Percentiles rank a stretch among this genome's conserved stretches.
Conservation (phyloP, 208 protist genomes). For the Crithidia brevicula region DNA sequence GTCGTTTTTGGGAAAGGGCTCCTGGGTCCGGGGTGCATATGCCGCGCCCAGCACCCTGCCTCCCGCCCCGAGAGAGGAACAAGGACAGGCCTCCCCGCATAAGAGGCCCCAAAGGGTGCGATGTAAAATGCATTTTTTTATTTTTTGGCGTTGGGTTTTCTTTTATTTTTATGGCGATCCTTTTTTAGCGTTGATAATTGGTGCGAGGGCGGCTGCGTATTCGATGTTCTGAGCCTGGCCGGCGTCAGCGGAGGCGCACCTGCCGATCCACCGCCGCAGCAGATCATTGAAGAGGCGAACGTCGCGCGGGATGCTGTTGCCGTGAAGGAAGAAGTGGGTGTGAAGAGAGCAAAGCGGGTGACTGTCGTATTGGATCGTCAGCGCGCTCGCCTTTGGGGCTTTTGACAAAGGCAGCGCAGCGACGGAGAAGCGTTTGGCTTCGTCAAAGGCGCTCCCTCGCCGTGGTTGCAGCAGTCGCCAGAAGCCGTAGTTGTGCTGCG, state of each 20-base stretch:
- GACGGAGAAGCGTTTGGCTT: slow-evolving; percentile 67
- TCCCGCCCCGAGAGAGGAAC: too few species aligned
- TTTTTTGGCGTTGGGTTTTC: too few species aligned
- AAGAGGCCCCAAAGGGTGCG: too few species aligned
- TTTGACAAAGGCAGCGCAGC: not conserved
- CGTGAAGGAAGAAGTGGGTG: slow-evolving; percentile 63
- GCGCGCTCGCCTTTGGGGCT: not conserved
- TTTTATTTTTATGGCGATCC: too few species aligned
- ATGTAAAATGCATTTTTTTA: not conserved
- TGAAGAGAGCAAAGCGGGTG: slow-evolving; percentile 69
- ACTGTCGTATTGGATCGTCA: slow-evolving; percentile 60
- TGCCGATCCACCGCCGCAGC: slow-evolving; percentile 48
- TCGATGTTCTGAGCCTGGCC: slow-evolving; percentile 1
- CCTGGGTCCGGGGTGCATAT: too few species aligned
- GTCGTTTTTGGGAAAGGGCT: too few species aligned
- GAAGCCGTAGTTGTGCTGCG: slow-evolving; percentile 86
- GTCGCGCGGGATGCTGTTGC: slow-evolving; percentile 26
- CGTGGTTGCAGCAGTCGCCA: slow-evolving; percentile 78
- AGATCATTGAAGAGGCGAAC: slow-evolving; percentile 67
- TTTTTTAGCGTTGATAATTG: slow-evolving; percentile 2
- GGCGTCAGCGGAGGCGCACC: slow-evolving; percentile 22
- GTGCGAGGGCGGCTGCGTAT: slow-evolving; percentile 22
- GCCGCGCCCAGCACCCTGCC: too few species aligned
- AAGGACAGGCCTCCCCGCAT: too few species aligned
- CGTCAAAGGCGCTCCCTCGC: slow-evolving; percentile 20